Evolutionary conservation across 495 filamentous ascomycete genomes (phyloP).

Genomic region (Penicillium waksmanii): DNA sequence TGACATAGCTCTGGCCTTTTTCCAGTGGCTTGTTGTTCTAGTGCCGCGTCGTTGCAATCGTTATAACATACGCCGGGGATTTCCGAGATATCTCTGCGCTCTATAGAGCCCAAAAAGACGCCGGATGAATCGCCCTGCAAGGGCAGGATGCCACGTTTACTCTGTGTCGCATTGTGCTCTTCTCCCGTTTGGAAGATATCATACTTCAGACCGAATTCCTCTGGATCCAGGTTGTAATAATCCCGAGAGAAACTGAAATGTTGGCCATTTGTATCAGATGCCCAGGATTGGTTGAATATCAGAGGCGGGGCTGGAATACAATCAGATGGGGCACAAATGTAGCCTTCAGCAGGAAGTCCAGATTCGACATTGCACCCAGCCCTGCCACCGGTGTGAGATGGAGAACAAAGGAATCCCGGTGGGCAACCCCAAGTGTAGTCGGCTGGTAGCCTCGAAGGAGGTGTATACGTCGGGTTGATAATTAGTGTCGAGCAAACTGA

Average conservation of each 20-base stretch:
- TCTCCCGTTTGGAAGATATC: slow-evolving; percentile 54
- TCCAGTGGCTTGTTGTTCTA: slow-evolving; percentile 52
- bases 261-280: slow-evolving; percentile 33
- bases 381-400: slow-evolving; percentile 29
- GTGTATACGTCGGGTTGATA: slow-evolving; percentile 40
- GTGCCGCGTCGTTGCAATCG: slow-evolving; percentile 53
- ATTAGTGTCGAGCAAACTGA: slow-evolving; percentile 36
- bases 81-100: slow-evolving; percentile 10
- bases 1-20: slow-evolving; percentile 52
- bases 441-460: slow-evolving; percentile 33
- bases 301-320: slow-evolving; percentile 54
- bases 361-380: slow-evolving; percentile 56
- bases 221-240: slow-evolving; percentile 69
- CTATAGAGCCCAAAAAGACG: slow-evolving; percentile 1
- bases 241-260: slow-evolving; percentile 53
- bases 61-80: slow-evolving; percentile 54
- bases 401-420: slow-evolving; percentile 63
- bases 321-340: slow-evolving; percentile 55
- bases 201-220: slow-evolving; percentile 63
- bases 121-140: not conserved
- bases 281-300: slow-evolving; percentile 29
- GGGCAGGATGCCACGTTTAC: slow-evolving; percentile 9
- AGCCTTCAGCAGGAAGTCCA: slow-evolving; percentile 54
- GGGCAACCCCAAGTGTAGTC: slow-evolving; percentile 59
- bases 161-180: not conserved